These are phyloP conservation scores for Leptoxyphium fumago DNA, from an alignment of 2,329 filamentous ascomycete genomes.

Conservation along the genomic window DNA sequence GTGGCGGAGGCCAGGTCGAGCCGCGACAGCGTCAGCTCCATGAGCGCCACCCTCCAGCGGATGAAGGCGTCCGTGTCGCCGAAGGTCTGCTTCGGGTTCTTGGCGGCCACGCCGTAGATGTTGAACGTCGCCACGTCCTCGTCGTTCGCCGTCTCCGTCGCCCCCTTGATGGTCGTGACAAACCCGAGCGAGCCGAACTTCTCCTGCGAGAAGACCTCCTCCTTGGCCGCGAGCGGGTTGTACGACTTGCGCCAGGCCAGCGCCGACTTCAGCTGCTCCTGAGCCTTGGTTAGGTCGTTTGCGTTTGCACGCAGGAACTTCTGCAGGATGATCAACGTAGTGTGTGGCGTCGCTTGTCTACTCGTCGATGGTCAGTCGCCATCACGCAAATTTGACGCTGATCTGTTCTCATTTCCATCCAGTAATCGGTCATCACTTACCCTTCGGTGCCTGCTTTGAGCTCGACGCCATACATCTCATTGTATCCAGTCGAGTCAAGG, in stretches of 20 bases:
- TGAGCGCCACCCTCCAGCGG: slow-evolving; percentile 75
- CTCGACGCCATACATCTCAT: slow-evolving; percentile 76
- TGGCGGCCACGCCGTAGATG: slow-evolving; percentile 73
- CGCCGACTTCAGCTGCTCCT: slow-evolving; percentile 63
- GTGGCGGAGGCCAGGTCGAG: slow-evolving; percentile 57
- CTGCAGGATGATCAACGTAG: slow-evolving; percentile 71
- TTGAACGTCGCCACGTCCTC: slow-evolving; percentile 76
- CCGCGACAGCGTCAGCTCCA: slow-evolving; percentile 70
- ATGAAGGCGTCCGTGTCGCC: slow-evolving; percentile 71
- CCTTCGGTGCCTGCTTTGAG: slow-evolving; percentile 28
- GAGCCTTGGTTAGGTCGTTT: slow-evolving; percentile 56
- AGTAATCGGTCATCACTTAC: slow-evolving; percentile 15
- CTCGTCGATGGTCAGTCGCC: slow-evolving; percentile 5
- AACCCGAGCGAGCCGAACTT: slow-evolving; percentile 73
- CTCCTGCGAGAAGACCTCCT: slow-evolving; percentile 45
- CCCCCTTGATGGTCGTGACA: slow-evolving; percentile 53
- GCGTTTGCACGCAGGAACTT: slow-evolving; percentile 90
- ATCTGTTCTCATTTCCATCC: slow-evolving; percentile 13
- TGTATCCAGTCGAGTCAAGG: slow-evolving; percentile 42
- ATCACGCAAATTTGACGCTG: not conserved
- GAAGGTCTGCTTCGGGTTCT: slow-evolving; percentile 68
- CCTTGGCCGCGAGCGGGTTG: slow-evolving; percentile 51
- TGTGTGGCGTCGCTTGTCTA: slow-evolving; percentile 38
- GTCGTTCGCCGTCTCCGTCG: slow-evolving; percentile 36
- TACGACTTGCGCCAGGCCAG: slow-evolving; percentile 70